These are phyloP conservation scores for Fusarium sp. DNA, from an alignment of 2,329 filamentous ascomycete species.

Conservation along the genomic window DNA sequence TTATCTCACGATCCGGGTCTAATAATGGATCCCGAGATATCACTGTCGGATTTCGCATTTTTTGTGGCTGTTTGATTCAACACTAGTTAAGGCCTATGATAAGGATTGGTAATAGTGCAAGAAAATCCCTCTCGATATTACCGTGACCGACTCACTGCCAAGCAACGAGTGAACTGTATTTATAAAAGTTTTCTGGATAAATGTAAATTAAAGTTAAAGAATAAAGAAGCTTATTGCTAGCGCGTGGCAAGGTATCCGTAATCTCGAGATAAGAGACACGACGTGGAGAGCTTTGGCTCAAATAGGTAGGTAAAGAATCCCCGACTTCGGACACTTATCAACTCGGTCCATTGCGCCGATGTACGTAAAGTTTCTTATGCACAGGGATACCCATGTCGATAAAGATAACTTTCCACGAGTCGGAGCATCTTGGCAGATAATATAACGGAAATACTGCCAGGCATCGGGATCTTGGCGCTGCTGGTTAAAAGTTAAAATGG, in stretches of 20 bases:
- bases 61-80: no score
- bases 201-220: neutral
- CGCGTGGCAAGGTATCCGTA: neutral
- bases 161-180: neutral
- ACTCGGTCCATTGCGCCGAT: neutral
- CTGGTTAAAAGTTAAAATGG: no score
- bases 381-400: neutral
- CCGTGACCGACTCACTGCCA: neutral
- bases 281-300: neutral
- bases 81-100: no score
- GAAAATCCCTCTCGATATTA: neutral
- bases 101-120: neutral
- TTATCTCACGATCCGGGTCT: neutral
- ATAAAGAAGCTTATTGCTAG: neutral
- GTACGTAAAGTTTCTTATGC: rapidly evolving
- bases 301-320: neutral
- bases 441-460: no score
- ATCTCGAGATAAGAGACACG: neutral
- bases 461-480: no score
- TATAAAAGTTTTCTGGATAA: neutral
- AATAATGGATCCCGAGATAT: neutral
- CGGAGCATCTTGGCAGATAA: neutral
- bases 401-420: neutral
- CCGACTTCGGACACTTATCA: neutral
- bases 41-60: neutral